These are phyloP conservation scores for Plasmodium gallinaceum DNA, from an alignment of 169 alveolate species.

Conservation along the genomic window DNA sequence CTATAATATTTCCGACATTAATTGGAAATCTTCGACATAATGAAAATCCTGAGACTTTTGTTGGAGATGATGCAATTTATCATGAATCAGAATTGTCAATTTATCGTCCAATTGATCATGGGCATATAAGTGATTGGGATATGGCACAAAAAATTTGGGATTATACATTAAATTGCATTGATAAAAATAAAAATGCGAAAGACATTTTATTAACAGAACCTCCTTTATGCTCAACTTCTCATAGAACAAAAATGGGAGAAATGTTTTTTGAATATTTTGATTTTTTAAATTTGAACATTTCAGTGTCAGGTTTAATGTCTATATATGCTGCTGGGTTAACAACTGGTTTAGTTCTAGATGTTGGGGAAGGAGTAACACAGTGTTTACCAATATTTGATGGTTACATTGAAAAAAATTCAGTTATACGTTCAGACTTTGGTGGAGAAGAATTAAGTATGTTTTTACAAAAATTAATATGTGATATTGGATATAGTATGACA, in stretches of 20 bases:
- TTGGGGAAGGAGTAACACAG: slow-evolving; percentile 92
- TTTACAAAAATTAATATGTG: slow-evolving; percentile 87
- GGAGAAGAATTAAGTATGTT: slow-evolving; percentile 91
- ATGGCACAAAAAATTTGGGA: slow-evolving; percentile 48
- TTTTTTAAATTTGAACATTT: slow-evolving; percentile 86
- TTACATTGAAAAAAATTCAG: slow-evolving; percentile 86
- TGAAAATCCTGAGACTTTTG: slow-evolving; percentile 15
- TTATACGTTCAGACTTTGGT: slow-evolving; percentile 88
- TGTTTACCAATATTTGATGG: slow-evolving; percentile 93
- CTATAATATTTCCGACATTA: slow-evolving; percentile 56
- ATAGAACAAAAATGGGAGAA: slow-evolving; percentile 86
- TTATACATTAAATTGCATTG: slow-evolving; percentile 53
- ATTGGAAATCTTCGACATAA: slow-evolving; percentile 25
- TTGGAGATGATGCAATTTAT: slow-evolving; percentile 79
- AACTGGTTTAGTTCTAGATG: slow-evolving; percentile 91
- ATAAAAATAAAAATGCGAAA: slow-evolving; percentile 31
- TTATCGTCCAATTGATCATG: slow-evolving; percentile 81
- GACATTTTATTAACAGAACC: slow-evolving; percentile 82
- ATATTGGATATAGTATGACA: slow-evolving; percentile 85
- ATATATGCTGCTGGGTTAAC: slow-evolving; percentile 91
- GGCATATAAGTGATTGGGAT: slow-evolving; percentile 68
- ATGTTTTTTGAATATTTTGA: slow-evolving; percentile 88
- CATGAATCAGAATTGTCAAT: slow-evolving; percentile 77
- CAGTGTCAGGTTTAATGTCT: slow-evolving; percentile 89
- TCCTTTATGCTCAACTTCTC: slow-evolving; percentile 80